These are phyloP conservation scores for Lagenidium giganteum DNA, from an alignment of 352 stramenopile species.

Conservation along the genomic window DNA sequence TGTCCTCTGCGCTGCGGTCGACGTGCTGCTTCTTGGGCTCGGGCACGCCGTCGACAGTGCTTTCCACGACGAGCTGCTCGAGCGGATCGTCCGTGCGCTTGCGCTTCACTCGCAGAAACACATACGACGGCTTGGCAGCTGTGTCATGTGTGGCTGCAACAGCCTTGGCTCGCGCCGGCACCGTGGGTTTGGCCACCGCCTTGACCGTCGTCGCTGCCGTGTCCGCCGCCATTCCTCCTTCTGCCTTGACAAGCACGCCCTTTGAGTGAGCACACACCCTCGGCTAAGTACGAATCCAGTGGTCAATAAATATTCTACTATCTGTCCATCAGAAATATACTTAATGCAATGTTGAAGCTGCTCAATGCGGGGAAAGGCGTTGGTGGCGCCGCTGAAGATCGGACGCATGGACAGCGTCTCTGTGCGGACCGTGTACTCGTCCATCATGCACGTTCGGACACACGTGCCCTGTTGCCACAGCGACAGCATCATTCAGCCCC, in stretches of 20 bases:
- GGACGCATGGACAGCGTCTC: constrained; percentile 34
- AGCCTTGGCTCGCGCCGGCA: too few species aligned
- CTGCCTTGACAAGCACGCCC: too few species aligned
- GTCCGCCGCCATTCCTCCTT: constrained; percentile 11
- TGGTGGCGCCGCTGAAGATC: constrained; percentile 33
- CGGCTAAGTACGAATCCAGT: too few species aligned
- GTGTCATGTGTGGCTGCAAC: too few species aligned
- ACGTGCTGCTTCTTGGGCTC: neutral
- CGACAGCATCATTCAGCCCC: constrained; percentile 27
- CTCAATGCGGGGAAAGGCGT: too few species aligned
- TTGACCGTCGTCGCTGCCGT: constrained; percentile 2
- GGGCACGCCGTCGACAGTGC: constrained; percentile 23
- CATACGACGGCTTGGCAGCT: constrained; percentile 20
- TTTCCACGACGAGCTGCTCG: constrained; percentile 51
- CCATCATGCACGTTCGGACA: constrained; percentile 24
- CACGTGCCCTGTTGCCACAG: constrained; percentile 37
- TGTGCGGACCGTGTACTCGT: constrained; percentile 25
- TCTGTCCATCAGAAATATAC: too few species aligned
- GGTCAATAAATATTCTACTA: too few species aligned
- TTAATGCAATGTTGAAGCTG: too few species aligned
- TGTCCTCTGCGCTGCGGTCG: neutral
- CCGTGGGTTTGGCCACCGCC: too few species aligned
- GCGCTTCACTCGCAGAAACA: constrained; percentile 69
- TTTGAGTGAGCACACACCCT: too few species aligned
- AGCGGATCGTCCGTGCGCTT: constrained; percentile 60